These are phyloP conservation scores for Lasiodiplodia gonubiensis DNA, from an alignment of 2,329 filamentous ascomycete genomes.

Conservation along the genomic window DNA sequence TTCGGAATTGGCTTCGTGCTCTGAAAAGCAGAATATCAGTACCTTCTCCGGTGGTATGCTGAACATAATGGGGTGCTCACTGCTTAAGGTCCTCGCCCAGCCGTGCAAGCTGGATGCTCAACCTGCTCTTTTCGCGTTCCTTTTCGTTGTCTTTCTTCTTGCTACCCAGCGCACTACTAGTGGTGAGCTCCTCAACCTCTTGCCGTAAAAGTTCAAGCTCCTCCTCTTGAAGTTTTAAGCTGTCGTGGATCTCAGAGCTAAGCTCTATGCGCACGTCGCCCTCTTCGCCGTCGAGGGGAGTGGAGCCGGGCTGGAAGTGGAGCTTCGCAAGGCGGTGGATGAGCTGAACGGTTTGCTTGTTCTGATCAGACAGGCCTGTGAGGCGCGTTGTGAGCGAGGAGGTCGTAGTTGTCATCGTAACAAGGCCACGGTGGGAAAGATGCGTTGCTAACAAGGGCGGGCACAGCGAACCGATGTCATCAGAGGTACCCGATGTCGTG, in stretches of 20 bases:
- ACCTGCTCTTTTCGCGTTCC: conserved; percentile 67
- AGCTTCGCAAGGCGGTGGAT: conserved; percentile 64
- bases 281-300: conserved; percentile 65
- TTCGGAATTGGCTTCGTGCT: conserved; percentile 73
- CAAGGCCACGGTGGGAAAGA: conserved; percentile 22
- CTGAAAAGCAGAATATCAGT: conserved; percentile 41
- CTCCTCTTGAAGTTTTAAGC: conserved; percentile 78
- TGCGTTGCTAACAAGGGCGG: conserved; percentile 8
- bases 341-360: conserved; percentile 60
- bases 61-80: conserved; percentile 57
- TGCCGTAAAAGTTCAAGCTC: conserved; percentile 81
- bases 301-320: conserved; percentile 67
- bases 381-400: conserved; percentile 55
- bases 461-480: conserved; percentile 26
- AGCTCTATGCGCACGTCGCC: conserved; percentile 73
- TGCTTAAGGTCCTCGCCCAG: conserved; percentile 72
- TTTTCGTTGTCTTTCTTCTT: conserved; percentile 57
- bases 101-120: conserved; percentile 70
- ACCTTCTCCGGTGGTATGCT: conserved; percentile 41
- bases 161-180: conserved; percentile 42
- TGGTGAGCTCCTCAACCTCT: conserved; percentile 73
- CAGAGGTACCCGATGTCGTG: conserved; percentile 7
- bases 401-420: conserved; percentile 42
- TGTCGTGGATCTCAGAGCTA: conserved; percentile 77
- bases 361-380: conserved; percentile 58